Evolutionary conservation across 1,139 yeast genomes (phyloP), one percentile per base, ranked within the genome.

Genomic region (Geotrichum carabidarum): DNA sequence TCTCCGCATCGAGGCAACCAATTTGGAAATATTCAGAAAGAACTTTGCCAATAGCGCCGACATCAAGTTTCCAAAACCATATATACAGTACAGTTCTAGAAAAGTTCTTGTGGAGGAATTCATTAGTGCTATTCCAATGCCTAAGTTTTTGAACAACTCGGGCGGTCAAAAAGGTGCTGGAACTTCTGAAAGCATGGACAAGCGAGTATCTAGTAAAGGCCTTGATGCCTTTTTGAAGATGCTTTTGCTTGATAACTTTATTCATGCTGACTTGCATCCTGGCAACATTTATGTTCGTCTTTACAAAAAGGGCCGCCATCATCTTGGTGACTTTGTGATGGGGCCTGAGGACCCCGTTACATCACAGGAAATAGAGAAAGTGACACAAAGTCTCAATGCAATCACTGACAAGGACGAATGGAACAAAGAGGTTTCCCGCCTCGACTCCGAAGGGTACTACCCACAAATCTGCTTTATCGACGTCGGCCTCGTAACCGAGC

Each of bases 181-280:
- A 55, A 15, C 53, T 53, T 34, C 59, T 58, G 35, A 58, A 57
- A n/a, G 68, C 8, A 70, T 88, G 51, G 84, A 90, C 35, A 84
- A 84, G 62, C 86, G 82, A 62, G 79, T 91, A 17, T 89, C 96
- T 65, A 91, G 87, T 65, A 86, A 86, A 60, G 89, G 96, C 3
- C 80, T 93, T 36, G 96, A 93, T 68, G 86, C 97, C 6, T 93
- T 93, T 64, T 74, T 93, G 62, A 86, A 90, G 65, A 93, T 94
- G 99, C 76, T 93, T 59, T 83, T 93, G 57, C 73, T 91, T 55
- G 96, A 93, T 70, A 90, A 93, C 68, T 93, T 93, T 68, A 89
- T 91, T 45, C 99, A 93, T 69, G 94, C 98, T 0, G 99, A 93
- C 70, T 75, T 93, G 58, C 99, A 93, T 64, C 97, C 99, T 0